Evolutionary conservation across 2,329 filamentous ascomycete genomes (phyloP), one percentile per base, ranked within the genome.

Genomic region (Neocatenulostroma microsporum): DNA sequence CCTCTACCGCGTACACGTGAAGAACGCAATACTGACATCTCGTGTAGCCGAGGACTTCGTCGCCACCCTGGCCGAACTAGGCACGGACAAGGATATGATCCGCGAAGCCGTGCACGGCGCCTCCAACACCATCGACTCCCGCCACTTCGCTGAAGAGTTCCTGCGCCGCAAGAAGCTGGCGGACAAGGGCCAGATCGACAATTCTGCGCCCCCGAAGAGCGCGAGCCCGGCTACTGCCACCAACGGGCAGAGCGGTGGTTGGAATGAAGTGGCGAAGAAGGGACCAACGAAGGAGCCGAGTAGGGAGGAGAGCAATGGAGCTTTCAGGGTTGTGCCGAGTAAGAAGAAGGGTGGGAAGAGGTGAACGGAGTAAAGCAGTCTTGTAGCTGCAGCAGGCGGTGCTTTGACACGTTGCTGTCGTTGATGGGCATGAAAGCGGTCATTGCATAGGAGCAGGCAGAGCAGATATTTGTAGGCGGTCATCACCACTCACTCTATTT

Each of bases 241-340:
- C 11, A 53, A 53, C 30, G 54, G 34, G 13, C 20, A 26, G 25
- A n/a, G 67, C 46, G 61, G 64, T 48, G 89, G 89, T 14, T 98
- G 91, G 91, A 94, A 74, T 51, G 91, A 96, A 65, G 91, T 98
- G 35, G 91, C 91, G 2, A 96, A 96, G 79, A 95, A 95, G 72
- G 82, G 83, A 17, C 68, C 65, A 33, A 55, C 52, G 2, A 46
- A 44, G 20, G 46, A 56, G 54, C 40, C 60, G 42, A 62, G 56
- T 33, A 63, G 65, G 54, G 54, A 62, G 32, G 57, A 61, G 31
- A 58, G 63, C 28, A 74, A 70, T 17, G 73, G 80, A 8, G 76
- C 76, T 33, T 96, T 95, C 68, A 91, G 91, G 70, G 84, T 96
- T 36, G 89, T 96, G 9, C 78, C 85, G 11, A 75, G 80, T 45